phyloP scores from a whole-genome alignment of 352 stramenopile genomes.

The Globisporangium emineosum region DNA sequence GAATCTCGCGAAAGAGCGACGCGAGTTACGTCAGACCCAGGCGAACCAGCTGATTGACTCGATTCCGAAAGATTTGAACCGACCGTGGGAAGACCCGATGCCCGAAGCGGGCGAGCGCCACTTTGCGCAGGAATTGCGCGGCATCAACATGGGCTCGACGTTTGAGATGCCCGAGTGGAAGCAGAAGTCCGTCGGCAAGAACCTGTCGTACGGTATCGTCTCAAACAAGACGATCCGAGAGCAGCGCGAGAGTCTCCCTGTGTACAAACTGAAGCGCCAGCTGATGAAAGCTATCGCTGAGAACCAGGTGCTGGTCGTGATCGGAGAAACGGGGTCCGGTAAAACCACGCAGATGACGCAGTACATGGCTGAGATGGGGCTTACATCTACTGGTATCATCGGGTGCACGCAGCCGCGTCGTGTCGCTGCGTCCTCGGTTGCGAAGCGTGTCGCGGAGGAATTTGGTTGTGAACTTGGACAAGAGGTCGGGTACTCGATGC shows the following conservation, averaged over 20 bases:
- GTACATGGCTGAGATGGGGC: conserved; percentile 98
- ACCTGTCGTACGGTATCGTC: conserved; percentile 96
- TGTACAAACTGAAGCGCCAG: conserved; percentile 96
- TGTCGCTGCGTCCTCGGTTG: conserved; percentile 97
- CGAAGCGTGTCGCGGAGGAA: conserved; percentile 97
- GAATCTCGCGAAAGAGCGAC: conserved; percentile 96
- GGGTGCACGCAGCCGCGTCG: conserved; percentile 97
- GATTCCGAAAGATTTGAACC: conserved; percentile 98
- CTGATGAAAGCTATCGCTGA: conserved; percentile 93
- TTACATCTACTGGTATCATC: conserved; percentile 96
- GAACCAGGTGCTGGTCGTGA: conserved; percentile 98
- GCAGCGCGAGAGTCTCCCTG: conserved; percentile 95
- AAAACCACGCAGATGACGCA: conserved; percentile 99
- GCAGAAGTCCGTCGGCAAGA: conserved; percentile 96
- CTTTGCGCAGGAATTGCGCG: conserved; percentile 95
- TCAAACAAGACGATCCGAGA: conserved; percentile 95
- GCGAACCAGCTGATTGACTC: conserved; percentile 95
- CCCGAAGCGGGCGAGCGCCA: conserved; percentile 96
- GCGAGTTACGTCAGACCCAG: conserved; percentile 96
- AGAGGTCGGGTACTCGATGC: conserved; percentile 93
- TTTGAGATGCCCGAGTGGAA: conserved; percentile 97
- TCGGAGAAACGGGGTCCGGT: conserved; percentile 98
- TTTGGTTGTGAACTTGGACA: conserved; percentile 92
- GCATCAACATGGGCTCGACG: conserved; percentile 88
- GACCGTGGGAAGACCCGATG: conserved; percentile 98